Percentiles rank a stretch among this genome's conserved stretches.
Evolutionary conservation across 2,329 filamentous ascomycete genomes (phyloP).

Genomic region (Polychaeton citri): DNA sequence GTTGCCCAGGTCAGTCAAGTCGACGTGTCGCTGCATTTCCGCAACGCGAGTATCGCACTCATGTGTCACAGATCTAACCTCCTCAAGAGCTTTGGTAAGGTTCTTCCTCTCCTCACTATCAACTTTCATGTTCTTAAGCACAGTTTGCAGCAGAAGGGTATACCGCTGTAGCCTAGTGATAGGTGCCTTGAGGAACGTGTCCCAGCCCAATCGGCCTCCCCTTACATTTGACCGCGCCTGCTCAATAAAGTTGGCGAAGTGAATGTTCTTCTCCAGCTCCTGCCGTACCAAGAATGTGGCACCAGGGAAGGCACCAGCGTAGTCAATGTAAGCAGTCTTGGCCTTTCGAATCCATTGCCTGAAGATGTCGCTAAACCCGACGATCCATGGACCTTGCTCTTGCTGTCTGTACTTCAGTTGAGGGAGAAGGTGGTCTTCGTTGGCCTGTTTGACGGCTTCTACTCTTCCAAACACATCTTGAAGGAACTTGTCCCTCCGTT

Average conservation of each 20-base stretch:
- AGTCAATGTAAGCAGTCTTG: slow-evolving; percentile 76
- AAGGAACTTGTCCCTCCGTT: slow-evolving; percentile 67
- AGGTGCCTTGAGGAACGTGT: slow-evolving; percentile 83
- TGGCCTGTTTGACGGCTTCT: slow-evolving; percentile 76
- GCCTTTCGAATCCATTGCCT: slow-evolving; percentile 97
- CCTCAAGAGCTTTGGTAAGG: slow-evolving; percentile 69
- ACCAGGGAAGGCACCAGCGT: slow-evolving; percentile 74
- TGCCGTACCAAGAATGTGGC: slow-evolving; percentile 72
- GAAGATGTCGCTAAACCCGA: slow-evolving; percentile 93
- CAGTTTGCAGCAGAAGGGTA: slow-evolving; percentile 65
- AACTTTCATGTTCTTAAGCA: slow-evolving; percentile 67
- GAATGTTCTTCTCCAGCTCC: slow-evolving; percentile 69
- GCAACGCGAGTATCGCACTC: slow-evolving; percentile 89
- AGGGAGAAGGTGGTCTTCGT: slow-evolving; percentile 81
- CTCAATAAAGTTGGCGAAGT: slow-evolving; percentile 78
- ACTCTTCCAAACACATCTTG: slow-evolving; percentile 80
- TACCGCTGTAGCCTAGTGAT: slow-evolving; percentile 90
- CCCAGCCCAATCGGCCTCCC: slow-evolving; percentile 78
- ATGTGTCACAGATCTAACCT: slow-evolving; percentile 76
- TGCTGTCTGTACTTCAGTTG: slow-evolving; percentile 95
- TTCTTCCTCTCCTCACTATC: slow-evolving; percentile 87
- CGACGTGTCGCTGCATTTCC: slow-evolving; percentile 82
- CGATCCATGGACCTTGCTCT: slow-evolving; percentile 89
- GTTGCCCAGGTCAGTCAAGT: slow-evolving; percentile 67
- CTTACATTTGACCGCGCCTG: slow-evolving; percentile 64